phyloP scores from a whole-genome alignment of 2,329 filamentous ascomycete genomes.

The Diaporthe nobilis region DNA sequence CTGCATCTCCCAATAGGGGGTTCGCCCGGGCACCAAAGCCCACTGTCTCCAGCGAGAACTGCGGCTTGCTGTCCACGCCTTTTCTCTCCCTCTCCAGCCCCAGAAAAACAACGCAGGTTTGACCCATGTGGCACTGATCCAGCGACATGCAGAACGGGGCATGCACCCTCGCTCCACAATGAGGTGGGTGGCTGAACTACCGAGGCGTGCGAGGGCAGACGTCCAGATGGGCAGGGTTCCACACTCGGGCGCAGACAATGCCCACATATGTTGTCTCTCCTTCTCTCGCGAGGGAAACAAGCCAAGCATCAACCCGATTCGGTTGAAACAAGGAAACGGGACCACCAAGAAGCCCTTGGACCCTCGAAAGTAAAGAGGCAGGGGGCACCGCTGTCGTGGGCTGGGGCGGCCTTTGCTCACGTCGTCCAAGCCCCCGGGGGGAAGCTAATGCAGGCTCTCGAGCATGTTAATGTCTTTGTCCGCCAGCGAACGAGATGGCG shows the following conservation, averaged over 20 bases:
- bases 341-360: conserved; percentile 8
- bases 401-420: conserved; percentile 24
- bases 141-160: conserved; percentile 31
- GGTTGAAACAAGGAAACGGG: conserved; percentile 20
- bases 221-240: conserved; percentile 20
- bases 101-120: conserved; percentile 33
- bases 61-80: conserved; percentile 26
- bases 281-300: background rate
- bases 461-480: conserved; percentile 27
- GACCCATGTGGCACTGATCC: conserved; percentile 29
- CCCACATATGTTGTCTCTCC: conserved; percentile 1
- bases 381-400: conserved; percentile 24
- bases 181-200: conserved; percentile 27
- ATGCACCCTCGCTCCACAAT: conserved; percentile 25
- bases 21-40: conserved; percentile 6
- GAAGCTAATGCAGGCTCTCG: conserved; percentile 35
- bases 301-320: conserved; percentile 37
- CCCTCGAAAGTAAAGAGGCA: conserved; percentile 22
- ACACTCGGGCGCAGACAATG: background rate
- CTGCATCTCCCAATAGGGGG: conserved; percentile 17
- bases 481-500: conserved; percentile 2
- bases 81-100: background rate
- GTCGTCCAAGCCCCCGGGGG: conserved; percentile 8
- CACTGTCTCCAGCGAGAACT: conserved; percentile 14
- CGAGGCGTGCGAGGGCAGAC: conserved; percentile 2